Base-by-base conservation (phyloP, 352 stramenopile genomes). In the Pilasporangium apinafurcum region DNA sequence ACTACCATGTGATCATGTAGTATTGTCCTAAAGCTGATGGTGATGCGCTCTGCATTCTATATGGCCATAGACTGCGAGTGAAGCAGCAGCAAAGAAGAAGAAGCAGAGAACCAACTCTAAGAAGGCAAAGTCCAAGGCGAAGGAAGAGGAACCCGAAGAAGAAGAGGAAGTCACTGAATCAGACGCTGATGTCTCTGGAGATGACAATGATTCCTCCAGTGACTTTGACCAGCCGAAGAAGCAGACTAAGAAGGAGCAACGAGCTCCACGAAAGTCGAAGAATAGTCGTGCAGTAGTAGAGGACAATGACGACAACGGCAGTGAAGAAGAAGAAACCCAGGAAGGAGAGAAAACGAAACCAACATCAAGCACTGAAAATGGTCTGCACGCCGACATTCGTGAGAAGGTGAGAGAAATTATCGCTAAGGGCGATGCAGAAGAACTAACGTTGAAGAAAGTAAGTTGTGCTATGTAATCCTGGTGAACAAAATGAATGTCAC, bases 391-490 rank as follows among this genome's bases (percentile, higher is more conserved):
- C 0, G 72, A 86, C 21, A 53, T 88, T 10, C 61, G 69, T 44
- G 66, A 56, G 25, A 86, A 86, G 37, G 65, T 92, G 41, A 62
- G 77, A 53, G 65, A 88, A 32, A 92, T 92, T 56, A 88, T 92
- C 30, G 71, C 69, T 4, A 59, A 82, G 24, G 80, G 80, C 30
- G 66, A 92, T 38, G 68, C 75, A 2, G 72, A 90, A 39, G 71
- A 89, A 41, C 61, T 92, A 34, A 92, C 80, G n/a, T 61, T 90
- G 22, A 92, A 92, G 38, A 84, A 83, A 68, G 80, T 92, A 51
- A 5, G 47, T 8, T 14, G n/a, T 20, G 18, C 10, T n/a, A n/a
- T n/a, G n/a, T n/a, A n/a, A n/a, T n/a, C n/a, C n/a, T n/a, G n/a
- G n/a, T n/a, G n/a, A n/a, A n/a, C n/a, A n/a, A n/a, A n/a, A n/a